Evolutionary conservation across 73 alveolate species (phyloP), one percentile per base, ranked within the genome.

Genomic region (Paramecium caudatum): DNA sequence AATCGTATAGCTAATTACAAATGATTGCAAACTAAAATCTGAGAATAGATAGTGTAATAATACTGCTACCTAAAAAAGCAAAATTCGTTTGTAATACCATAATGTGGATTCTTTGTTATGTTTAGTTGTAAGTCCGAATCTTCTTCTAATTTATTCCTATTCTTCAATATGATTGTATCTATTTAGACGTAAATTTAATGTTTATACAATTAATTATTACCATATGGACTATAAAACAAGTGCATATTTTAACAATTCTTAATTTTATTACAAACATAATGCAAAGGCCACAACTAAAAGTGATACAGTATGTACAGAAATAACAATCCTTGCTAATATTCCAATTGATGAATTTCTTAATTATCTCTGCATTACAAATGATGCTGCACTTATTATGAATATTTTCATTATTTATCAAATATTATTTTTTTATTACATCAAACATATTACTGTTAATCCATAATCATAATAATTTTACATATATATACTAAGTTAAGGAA

Each of bases 131-230:
- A 55, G 80, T 27, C 80, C 80, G 30, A 55, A 55, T 55, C 80
- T 55, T 23, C 30, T 55, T 55, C 80, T 16, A 55, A 55, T 55
- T 55, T 55, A 55, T 55, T 55, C 80, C n/a, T 55, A 55, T 55
- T 55, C 80, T 55, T 55, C 80, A 27, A 55, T 27, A 2, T 55
- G 30, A 55, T 55, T 55, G 30, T 10, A 55, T 23, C 80, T 55
- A 55, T 55, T 55, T 2, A 55, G 30, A 27, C 80, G 23, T 23
- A 55, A 23, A 55, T 55, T 37, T 27, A 55, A 23, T 3, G 80
- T 55, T 43, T 55, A 37, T 9, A 55, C 30, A 27, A 55, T 43
- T 10, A 55, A 0, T 9, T 55, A 3, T 55, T 55, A 27, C 80
- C 80, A 55, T 0, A 21, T 5, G 1, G 80, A 37, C 30, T 55